Conservation (phyloP, 768 basidiomycete genomes). For the Tremella mesenterica region DNA sequence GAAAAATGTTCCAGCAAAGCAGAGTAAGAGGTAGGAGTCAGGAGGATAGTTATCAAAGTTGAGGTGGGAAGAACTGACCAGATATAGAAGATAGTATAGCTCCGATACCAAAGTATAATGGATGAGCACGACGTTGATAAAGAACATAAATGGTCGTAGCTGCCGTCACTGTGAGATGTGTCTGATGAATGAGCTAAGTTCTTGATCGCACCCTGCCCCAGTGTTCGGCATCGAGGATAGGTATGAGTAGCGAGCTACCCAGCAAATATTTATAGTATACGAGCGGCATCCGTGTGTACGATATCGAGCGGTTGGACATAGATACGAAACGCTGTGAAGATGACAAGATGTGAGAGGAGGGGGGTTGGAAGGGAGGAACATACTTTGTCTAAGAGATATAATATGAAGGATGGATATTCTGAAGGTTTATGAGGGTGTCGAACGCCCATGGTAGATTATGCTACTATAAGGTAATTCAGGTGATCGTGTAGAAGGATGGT, state of each 20-base stretch:
- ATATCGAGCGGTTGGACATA: background rate
- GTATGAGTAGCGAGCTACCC: background rate
- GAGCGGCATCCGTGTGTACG: background rate
- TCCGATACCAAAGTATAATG: slow-evolving; percentile 43
- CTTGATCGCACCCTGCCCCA: too few species aligned
- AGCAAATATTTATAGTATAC: too few species aligned
- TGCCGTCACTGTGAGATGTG: slow-evolving; percentile 41
- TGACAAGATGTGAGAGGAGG: background rate
- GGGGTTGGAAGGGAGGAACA: background rate
- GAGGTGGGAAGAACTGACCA: slow-evolving; percentile 29
- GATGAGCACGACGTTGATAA: slow-evolving; percentile 43
- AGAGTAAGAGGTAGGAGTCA: background rate
- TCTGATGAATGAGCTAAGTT: slow-evolving; percentile 15
- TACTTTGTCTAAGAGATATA: slow-evolving; percentile 36
- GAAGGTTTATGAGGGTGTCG: slow-evolving; percentile 23
- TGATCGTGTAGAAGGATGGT: too few species aligned
- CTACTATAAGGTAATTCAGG: too few species aligned
- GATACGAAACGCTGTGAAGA: background rate
- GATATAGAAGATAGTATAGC: slow-evolving; percentile 42
- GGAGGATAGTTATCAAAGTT: background rate
- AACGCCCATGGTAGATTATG: slow-evolving; percentile 29
- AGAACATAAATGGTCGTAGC: slow-evolving; percentile 39
- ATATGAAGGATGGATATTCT: slow-evolving; percentile 27
- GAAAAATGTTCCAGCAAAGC: too few species aligned
- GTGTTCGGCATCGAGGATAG: background rate